A percentile compares a stretch with the other conserved stretches of the same genome.
phyloP scores from a whole-genome alignment of 2,329 filamentous ascomycete species.

The Fusarium sp. region DNA sequence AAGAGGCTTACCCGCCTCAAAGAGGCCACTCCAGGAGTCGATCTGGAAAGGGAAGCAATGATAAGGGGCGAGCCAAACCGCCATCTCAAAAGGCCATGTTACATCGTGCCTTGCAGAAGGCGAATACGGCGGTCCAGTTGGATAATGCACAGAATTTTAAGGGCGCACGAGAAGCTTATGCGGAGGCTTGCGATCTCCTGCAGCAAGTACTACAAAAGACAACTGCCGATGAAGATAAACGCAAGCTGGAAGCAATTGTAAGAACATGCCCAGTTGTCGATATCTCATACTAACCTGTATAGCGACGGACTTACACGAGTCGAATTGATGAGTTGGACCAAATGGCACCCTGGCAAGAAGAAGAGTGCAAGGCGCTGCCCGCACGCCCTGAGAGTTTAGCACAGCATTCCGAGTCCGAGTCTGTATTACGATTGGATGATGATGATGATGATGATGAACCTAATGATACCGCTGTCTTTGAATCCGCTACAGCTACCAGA shows the following conservation, averaged over 20 bases:
- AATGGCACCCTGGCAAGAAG: slow-evolving; percentile 65
- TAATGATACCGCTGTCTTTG: slow-evolving; percentile 57
- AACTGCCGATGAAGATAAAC: slow-evolving; percentile 84
- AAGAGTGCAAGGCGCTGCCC: slow-evolving; percentile 79
- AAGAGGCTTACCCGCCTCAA: slow-evolving; percentile 41
- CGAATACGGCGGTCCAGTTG: slow-evolving; percentile 92
- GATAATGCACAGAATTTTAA: slow-evolving; percentile 97
- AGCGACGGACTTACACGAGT: slow-evolving; percentile 90
- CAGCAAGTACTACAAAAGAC: slow-evolving; percentile 89
- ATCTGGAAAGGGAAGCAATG: slow-evolving; percentile 47
- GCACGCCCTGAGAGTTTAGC: slow-evolving; percentile 68
- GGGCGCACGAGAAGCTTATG: slow-evolving; percentile 88
- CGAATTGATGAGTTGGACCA: slow-evolving; percentile 87
- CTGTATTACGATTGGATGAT: slow-evolving; percentile 42
- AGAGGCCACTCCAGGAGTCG: slow-evolving; percentile 47
- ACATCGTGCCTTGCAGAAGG: slow-evolving; percentile 93
- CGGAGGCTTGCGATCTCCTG: slow-evolving; percentile 87
- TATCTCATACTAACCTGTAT: slow-evolving; percentile 11
- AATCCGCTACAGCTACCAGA: slow-evolving; percentile 63
- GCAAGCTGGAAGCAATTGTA: slow-evolving; percentile 93
- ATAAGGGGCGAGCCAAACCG: slow-evolving; percentile 51
- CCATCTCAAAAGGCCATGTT: slow-evolving; percentile 94
- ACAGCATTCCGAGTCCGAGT: slow-evolving; percentile 37
- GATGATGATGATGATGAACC: slow-evolving; percentile 56
- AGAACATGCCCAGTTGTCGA: slow-evolving; percentile 36